phyloP scores from a whole-genome alignment of 2,329 filamentous ascomycete genomes.

The Monosporascus sp. region DNA sequence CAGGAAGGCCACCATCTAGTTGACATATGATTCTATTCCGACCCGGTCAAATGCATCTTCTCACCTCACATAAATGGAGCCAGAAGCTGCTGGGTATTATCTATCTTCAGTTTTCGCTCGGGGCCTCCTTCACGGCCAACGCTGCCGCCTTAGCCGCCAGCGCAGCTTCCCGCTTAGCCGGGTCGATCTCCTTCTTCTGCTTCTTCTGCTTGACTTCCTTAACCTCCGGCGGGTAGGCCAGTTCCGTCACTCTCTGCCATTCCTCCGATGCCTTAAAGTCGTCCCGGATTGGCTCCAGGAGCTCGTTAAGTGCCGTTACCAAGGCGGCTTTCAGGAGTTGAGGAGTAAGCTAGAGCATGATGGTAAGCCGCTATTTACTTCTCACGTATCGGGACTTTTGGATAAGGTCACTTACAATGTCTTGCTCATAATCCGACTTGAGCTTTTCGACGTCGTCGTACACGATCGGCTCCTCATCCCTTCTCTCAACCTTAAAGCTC shows the following conservation, averaged over 20 bases:
- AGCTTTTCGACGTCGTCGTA: conserved; percentile 74
- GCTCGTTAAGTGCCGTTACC: conserved; percentile 62
- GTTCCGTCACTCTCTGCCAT: conserved; percentile 72
- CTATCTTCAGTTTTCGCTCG: conserved; percentile 7
- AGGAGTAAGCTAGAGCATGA: conserved; percentile 59
- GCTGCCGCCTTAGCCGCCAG: conserved; percentile 15
- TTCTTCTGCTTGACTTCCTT: conserved; percentile 61
- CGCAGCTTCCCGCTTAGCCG: conserved; percentile 15
- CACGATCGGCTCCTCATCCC: conserved; percentile 68
- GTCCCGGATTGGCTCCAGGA: conserved; percentile 72
- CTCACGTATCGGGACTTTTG: conserved; percentile 8
- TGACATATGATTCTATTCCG: background rate
- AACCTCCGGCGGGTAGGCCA: conserved; percentile 73
- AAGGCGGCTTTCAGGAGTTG: conserved; percentile 86
- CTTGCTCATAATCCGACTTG: conserved; percentile 72
- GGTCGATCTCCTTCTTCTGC: conserved; percentile 64
- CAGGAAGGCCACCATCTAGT: background rate
- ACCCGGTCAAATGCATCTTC: conserved; percentile 6
- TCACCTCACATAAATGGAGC: background rate
- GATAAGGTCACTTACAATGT: conserved; percentile 53
- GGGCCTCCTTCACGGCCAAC: conserved; percentile 13
- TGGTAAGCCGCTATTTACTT: conserved; percentile 9
- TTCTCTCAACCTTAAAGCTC: conserved; percentile 62
- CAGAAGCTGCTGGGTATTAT: conserved; percentile 4
- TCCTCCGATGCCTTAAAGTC: conserved; percentile 66